These are phyloP conservation scores for Trypanosoma rangeli DNA, from an alignment of 208 protist species.

Conservation along the genomic window DNA sequence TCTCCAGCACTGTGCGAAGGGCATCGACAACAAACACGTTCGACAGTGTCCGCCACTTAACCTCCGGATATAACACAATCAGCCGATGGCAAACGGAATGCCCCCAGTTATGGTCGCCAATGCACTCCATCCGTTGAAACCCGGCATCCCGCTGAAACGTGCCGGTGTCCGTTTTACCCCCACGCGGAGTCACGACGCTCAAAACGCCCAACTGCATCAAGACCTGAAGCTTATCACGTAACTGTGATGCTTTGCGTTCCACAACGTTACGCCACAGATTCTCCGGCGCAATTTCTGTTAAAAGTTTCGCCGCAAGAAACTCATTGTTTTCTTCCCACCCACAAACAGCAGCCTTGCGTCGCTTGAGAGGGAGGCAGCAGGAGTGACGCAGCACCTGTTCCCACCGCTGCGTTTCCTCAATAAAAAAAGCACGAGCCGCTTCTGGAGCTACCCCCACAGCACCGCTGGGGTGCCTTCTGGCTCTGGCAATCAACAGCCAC, in stretches of 20 bases:
- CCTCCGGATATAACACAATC: conserved; percentile 25
- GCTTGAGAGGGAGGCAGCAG: background rate
- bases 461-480: conserved; percentile 8
- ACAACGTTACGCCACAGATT: conserved; percentile 6
- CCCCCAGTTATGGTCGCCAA: conserved; percentile 38
- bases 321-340: background rate
- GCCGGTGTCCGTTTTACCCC: background rate
- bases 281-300: background rate
- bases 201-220: conserved; percentile 17
- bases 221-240: conserved; percentile 6
- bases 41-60: conserved; percentile 15
- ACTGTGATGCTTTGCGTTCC: background rate
- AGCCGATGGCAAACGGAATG: conserved; percentile 23
- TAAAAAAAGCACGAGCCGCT: conserved; percentile 19
- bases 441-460: conserved; percentile 20
- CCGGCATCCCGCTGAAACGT: conserved; percentile 7
- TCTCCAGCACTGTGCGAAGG: conserved; percentile 28
- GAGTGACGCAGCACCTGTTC: conserved; percentile 5
- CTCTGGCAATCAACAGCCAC: conserved; percentile 21
- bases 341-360: background rate
- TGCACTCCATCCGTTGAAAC: conserved; percentile 33
- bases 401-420: conserved; percentile 14
- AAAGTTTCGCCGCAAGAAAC: background rate
- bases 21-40: conserved; percentile 17
- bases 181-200: background rate